Evolutionary conservation across 805 yeast genomes (phyloP).

Genomic region (Saccharomyces eubayanus): DNA sequence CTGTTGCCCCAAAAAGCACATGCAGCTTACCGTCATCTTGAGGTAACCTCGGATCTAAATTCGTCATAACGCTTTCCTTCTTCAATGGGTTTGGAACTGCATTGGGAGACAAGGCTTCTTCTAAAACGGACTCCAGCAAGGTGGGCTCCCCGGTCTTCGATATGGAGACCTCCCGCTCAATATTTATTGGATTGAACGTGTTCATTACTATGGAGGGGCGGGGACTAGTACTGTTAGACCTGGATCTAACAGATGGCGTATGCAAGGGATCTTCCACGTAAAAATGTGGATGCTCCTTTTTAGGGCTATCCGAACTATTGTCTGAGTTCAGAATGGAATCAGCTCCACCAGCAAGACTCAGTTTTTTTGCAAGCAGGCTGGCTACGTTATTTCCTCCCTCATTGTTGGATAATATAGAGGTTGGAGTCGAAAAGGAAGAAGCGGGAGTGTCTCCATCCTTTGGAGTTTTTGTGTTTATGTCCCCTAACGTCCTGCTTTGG

Average conservation of each 20-base stretch:
- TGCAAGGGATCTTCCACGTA: conserved; percentile 29
- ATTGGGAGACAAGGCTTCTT: conserved; percentile 4
- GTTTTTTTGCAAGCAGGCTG: neutral
- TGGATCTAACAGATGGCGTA: conserved; percentile 14
- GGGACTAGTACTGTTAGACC: conserved; percentile 18
- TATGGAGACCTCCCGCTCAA: conserved; percentile 1
- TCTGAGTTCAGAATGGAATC: neutral
- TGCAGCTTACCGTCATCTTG: conserved; percentile 85
- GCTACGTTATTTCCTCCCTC: neutral
- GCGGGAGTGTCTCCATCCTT: conserved; percentile 7
- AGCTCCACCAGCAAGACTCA: neutral
- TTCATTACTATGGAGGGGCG: conserved; percentile 9
- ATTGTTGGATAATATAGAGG: conserved; percentile 6
- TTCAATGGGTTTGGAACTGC: conserved; percentile 22
- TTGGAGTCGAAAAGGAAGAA: conserved; percentile 8
- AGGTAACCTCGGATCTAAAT: conserved; percentile 56
- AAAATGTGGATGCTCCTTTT: conserved; percentile 69
- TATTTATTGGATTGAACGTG: neutral
- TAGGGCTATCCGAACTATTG: neutral
- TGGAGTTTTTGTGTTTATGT: conserved; percentile 27
- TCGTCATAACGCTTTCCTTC: conserved; percentile 35
- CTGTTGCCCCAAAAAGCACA: conserved; percentile 79
- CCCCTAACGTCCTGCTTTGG: conserved; percentile 39
- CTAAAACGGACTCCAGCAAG: conserved; percentile 8
- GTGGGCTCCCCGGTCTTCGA: conserved; percentile 1